Evolutionary conservation across 495 filamentous ascomycete species (phyloP), one percentile per base, ranked within the genome.

Genomic region (Trichoderma erinaceum): DNA sequence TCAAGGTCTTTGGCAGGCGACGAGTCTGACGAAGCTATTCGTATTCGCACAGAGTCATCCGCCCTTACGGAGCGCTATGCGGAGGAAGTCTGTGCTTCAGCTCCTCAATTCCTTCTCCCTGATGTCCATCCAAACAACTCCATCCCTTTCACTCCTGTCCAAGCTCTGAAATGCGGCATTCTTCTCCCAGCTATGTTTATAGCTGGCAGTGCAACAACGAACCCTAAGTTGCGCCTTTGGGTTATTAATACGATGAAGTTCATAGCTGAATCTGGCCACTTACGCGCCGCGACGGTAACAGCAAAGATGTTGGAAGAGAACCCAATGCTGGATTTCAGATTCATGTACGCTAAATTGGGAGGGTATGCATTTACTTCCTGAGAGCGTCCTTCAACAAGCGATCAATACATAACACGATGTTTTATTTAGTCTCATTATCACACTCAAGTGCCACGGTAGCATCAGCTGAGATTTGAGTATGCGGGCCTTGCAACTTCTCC

Each of bases 291-390:
- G 4, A 18, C n/a, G 16, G 32, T 44, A 15, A 58, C 58, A 4
- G 66, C 66, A 4, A 48, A 63, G 15, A 41, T 58, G 41, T 41
- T 67, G 25, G 66, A 67, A 48, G 23, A 35, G 16, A 21, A 50
- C 10, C 66, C 66, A 6, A 48, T n/a, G 29, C 12, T 58, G 44
- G 32, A 50, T 13, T 67, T 38, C 29, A 41, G 29, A 29, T 16
- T 25, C 15, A 58, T 67, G 66, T 67, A 67, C 16, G 66, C 48
- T 11, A 56, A 58, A 16, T 21, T 67, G 29, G 66, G 66, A 6
- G 43, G 66, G 5, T 67, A 67, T 41, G 44, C 66, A 8, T 67
- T 58, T 27, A 38, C 66, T 4, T 50, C 66, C n/a, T 67, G 41
- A 43, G 25, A 18, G 43, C 43, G 18, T 46, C 35, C 35, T 38